Base-by-base conservation (phyloP, 2,329 filamentous ascomycete genomes). In the Amauroascus verrucosus region DNA sequence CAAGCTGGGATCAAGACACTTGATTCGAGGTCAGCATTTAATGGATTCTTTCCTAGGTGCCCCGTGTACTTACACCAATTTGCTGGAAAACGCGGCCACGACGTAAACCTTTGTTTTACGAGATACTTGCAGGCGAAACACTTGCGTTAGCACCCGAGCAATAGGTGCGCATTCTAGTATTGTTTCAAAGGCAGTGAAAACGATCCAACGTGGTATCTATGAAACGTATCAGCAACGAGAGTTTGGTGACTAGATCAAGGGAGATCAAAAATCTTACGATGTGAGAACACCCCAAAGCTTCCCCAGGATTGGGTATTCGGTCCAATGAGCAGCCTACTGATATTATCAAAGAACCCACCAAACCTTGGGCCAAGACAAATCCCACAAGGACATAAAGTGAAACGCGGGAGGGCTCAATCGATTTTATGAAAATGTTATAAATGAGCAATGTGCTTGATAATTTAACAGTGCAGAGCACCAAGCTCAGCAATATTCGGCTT, bases 371-470 rank as follows among this genome's bases (percentile, higher is more conserved):
- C 28, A 28, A 13, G 20, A 45, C 18, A 37, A 45, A 13, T 6
- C 38, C 49, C 14, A 51, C 6, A 24, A 51, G 30, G 18, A 22
- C 16, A 24, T 51, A 37, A 11, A 44, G n/a, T 18, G 38, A 44
- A n/a, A 51, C n/a, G 11, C 32, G 28, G 22, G 41, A 44, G 22
- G 38, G 24, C 11, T 44, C 30, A 14, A 37, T 38, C 2, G 49
- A 33, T 45, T 51, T 51, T 7, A 28, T 51, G 38, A 51, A 51
- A 18, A 51, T 51, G 49, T 44, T 44, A 38, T 44, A 44, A 16
- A 51, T 37, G 2, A 51, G 38, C 4, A 51, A 35, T 26, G 37
- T 26, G 40, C 20, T 44, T n/a, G 49, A 51, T 6, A 44, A 14
- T 26, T 51, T 44, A n/a, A 44, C 49, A 16, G 30, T 22, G 40